phyloP scores from a whole-genome alignment of 108 stramenopile genomes.

The Nannochloropsis salina region DNA sequence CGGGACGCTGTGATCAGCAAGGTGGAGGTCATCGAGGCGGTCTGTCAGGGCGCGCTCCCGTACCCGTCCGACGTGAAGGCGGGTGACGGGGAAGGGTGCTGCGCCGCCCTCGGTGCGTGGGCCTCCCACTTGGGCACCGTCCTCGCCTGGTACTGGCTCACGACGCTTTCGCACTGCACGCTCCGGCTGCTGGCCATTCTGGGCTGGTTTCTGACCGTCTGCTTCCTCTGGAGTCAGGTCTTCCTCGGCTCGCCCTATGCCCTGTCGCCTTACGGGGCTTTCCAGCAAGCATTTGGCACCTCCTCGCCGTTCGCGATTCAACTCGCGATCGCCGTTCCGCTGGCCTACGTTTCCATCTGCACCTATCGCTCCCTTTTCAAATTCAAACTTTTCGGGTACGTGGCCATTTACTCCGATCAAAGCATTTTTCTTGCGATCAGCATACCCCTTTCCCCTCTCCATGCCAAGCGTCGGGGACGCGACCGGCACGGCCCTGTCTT shows the following conservation, averaged over 20 bases:
- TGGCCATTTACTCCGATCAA: neutral
- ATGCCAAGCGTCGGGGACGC: too few species aligned
- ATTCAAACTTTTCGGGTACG: slow-evolving; percentile 24
- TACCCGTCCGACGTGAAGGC: neutral
- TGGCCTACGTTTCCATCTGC: slow-evolving; percentile 33
- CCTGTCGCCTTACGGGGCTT: neutral
- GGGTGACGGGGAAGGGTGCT: neutral
- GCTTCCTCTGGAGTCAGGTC: slow-evolving; percentile 64
- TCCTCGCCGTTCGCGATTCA: neutral
- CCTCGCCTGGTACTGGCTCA: slow-evolving; percentile 40
- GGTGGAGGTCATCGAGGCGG: neutral
- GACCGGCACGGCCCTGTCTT: too few species aligned
- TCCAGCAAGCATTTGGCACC: slow-evolving; percentile 4
- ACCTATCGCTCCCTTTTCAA: slow-evolving; percentile 30
- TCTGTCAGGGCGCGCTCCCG: neutral
- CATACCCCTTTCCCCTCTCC: neutral
- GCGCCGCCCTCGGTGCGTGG: neutral
- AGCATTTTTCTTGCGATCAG: neutral
- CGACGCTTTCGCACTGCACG: slow-evolving; percentile 35
- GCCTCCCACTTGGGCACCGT: neutral
- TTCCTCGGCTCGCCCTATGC: slow-evolving; percentile 49
- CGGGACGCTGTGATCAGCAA: neutral
- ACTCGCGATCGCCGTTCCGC: neutral
- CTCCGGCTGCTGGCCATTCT: slow-evolving; percentile 44
- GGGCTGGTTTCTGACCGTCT: slow-evolving; percentile 52